Evolutionary conservation across 345 rosid species (phyloP).

Genomic region (Gossypium rotundifolium): DNA sequence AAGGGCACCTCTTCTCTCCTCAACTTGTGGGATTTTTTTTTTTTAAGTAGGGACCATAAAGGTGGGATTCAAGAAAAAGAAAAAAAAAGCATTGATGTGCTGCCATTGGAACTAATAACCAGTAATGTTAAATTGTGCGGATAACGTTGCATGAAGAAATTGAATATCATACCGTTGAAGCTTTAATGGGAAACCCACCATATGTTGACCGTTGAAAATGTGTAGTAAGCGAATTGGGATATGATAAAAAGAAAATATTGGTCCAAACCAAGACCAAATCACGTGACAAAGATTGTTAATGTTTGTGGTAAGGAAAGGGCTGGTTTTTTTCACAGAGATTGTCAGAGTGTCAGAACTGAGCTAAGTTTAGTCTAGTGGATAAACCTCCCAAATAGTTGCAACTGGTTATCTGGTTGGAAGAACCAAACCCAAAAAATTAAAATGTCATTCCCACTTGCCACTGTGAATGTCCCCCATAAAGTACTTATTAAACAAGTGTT

Average conservation of each 20-base stretch:
- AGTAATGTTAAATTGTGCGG: background rate
- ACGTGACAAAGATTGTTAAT: background rate
- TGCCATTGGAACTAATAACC: background rate
- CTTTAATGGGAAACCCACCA: conserved; percentile 5
- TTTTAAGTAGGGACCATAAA: background rate
- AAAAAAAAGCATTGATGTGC: background rate
- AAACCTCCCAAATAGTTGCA: background rate
- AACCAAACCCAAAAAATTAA: background rate
- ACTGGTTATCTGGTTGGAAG: background rate
- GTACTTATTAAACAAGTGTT: background rate
- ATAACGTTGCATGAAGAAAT: background rate
- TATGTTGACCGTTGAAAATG: conserved; percentile 12
- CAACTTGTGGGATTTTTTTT: background rate
- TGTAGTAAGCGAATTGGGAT: background rate
- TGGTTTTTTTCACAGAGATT: background rate
- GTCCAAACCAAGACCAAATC: background rate
- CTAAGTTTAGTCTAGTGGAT: background rate
- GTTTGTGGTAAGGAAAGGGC: conserved; percentile 5
- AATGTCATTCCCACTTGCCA: background rate
- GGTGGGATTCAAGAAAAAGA: background rate
- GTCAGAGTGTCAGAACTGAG: conserved; percentile 16
- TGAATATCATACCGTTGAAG: conserved; percentile 6
- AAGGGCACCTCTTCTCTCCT: background rate
- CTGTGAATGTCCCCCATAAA: background rate
- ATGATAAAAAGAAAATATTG: background rate